Base-by-base conservation (phyloP, 495 filamentous ascomycete genomes). In the Penicillium canariense region DNA sequence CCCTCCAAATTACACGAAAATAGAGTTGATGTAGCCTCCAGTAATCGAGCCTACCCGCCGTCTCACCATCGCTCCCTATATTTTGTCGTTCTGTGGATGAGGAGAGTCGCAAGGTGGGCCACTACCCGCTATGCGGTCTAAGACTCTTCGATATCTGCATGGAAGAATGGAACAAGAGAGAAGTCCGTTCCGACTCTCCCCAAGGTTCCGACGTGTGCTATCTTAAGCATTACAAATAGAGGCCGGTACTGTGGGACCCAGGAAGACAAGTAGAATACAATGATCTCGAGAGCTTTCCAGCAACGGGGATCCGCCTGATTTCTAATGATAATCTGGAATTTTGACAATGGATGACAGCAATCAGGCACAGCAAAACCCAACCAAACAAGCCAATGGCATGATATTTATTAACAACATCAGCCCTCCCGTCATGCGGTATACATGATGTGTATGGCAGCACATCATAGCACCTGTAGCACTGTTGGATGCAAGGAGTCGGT, bases 11-110 rank as follows among this genome's bases (percentile, higher is more conserved):
- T 61, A 64, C 58, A 66, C 55, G 23, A 50, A 32, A 58, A 64
- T 67, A 67, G 50, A 64, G 61, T 64, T 64, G 50, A 59, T 58
- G 58, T 63, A 52, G 36, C 53, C 61, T 64, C 49, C 49, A 55
- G 60, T 58, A 44, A 60, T 63, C 53, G 27, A 53, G 45, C 32
- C 22, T 49, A 34, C 20, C 23, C 48, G 34, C 36, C 26, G 50
- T 57, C 32, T 51, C 59, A 59, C 38, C 28, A 6, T 57, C 18
- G 43, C 43, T 49, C 42, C 32, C 26, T 22, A 51, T 55, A 17
- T n/a, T 38, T 27, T 44, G 27, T 26, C 6, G 35, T 26, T 35
- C n/a, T n/a, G n/a, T 7, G 20, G 36, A 7, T 14, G 11, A 42
- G 17, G 12, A 22, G 3, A 47, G 52, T 30, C 7, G 45, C 15